A percentile compares a stretch with the other conserved stretches of the same genome.
Conservation (phyloP, 1,284 basidiomycete genomes). For the Rhodotorula sp. region DNA sequence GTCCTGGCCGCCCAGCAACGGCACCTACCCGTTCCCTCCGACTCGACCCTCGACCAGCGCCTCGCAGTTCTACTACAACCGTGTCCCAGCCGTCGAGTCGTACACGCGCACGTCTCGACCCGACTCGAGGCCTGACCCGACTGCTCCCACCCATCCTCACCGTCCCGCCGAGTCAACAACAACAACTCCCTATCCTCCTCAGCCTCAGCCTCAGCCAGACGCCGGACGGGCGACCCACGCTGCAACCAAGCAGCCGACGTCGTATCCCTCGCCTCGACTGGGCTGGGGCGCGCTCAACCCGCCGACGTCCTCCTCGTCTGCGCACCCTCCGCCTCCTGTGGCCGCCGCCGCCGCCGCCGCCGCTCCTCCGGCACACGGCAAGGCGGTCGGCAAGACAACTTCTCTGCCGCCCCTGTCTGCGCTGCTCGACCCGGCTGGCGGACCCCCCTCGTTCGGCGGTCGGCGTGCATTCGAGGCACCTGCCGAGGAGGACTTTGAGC, state of each 20-base stretch:
- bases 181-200: not conserved
- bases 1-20: not conserved
- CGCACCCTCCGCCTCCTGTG: not conserved
- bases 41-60: constrained; percentile 1
- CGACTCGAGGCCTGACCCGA: not conserved
- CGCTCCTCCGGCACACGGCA: not conserved
- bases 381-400: not conserved
- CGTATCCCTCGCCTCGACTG: constrained; percentile 6
- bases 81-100: constrained; percentile 21
- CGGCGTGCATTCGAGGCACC: not conserved
- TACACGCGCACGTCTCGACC: constrained; percentile 18
- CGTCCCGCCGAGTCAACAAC: no score
- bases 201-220: not conserved
- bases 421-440: constrained; percentile 14
- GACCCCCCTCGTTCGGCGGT: constrained; percentile 1
- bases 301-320: no score
- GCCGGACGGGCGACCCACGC: not conserved
- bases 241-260: no score
- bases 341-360: no score
- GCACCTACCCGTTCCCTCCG: not conserved
- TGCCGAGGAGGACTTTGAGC: constrained; percentile 2
- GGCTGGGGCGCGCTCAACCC: constrained; percentile 2
- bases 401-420: constrained; percentile 24
- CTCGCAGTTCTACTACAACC: constrained; percentile 24
- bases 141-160: not conserved